Conservation (phyloP, 169 alveolate species). For the Plasmodium coatneyi region DNA sequence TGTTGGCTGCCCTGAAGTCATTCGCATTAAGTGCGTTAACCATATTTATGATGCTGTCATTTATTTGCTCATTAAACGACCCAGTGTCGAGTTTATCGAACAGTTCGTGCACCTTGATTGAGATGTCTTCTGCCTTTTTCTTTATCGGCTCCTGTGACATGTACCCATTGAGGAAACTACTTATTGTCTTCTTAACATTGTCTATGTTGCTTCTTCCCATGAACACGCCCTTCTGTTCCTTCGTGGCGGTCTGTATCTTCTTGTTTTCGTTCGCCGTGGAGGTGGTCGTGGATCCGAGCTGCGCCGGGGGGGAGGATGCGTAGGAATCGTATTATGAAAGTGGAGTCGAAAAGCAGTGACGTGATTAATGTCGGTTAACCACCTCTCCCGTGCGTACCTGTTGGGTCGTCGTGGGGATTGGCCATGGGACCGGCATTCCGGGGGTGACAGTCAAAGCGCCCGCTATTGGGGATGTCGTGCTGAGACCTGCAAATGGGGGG, state of each 20-base stretch:
- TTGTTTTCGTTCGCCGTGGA: conserved; percentile 80
- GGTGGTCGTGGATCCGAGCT: conserved; percentile 80
- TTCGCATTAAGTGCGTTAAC: conserved; percentile 83
- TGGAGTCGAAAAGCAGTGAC: background rate
- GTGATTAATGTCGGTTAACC: background rate
- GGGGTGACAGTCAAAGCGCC: conserved; percentile 89
- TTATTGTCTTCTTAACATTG: conserved; percentile 71
- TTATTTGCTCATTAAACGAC: conserved; percentile 82
- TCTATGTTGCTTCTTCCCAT: conserved; percentile 77
- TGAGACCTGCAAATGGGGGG: conserved; percentile 9
- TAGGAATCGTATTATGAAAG: background rate
- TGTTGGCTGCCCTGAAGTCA: conserved; percentile 85
- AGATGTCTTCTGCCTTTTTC: conserved; percentile 80
- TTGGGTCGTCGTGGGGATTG: conserved; percentile 91
- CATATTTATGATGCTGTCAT: conserved; percentile 78
- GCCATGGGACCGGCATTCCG: conserved; percentile 93
- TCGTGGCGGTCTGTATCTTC: conserved; percentile 79
- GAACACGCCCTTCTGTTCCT: conserved; percentile 78
- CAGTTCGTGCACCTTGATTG: conserved; percentile 81
- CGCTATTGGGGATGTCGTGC: conserved; percentile 88
- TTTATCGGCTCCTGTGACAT: conserved; percentile 69
- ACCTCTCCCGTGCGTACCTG: conserved; percentile 79
- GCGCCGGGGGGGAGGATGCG: background rate
- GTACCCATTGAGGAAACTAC: conserved; percentile 47
- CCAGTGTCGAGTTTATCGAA: conserved; percentile 82